phyloP scores from a whole-genome alignment of 345 rosid species.

The Syzygium aqueum region DNA sequence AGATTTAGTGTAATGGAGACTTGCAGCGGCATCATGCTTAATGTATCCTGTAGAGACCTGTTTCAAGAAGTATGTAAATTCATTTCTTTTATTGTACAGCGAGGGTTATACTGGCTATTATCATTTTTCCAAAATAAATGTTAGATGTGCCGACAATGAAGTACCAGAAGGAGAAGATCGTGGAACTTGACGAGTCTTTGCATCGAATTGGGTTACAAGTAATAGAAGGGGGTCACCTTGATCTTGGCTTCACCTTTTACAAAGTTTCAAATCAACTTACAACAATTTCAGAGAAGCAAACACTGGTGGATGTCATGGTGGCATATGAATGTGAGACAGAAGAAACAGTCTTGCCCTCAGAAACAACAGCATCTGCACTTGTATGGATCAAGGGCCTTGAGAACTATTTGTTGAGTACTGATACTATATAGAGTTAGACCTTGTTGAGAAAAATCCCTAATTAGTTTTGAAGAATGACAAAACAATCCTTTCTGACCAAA shows the following conservation, averaged over 20 bases:
- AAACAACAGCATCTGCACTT: conserved; percentile 6
- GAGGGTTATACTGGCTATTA: too few species aligned
- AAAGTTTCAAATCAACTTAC: conserved; percentile 17
- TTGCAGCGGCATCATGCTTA: too few species aligned
- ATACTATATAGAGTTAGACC: background rate
- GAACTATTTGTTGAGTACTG: conserved; percentile 2
- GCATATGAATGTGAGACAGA: conserved; percentile 11
- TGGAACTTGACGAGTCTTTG: conserved; percentile 16
- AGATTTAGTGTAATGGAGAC: too few species aligned
- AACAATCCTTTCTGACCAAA: too few species aligned
- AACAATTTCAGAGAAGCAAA: conserved; percentile 9
- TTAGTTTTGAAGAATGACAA: too few species aligned
- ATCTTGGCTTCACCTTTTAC: conserved; percentile 19
- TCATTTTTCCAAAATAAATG: too few species aligned
- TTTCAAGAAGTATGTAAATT: too few species aligned
- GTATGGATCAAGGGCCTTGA: conserved; percentile 11
- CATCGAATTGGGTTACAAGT: conserved; percentile 18
- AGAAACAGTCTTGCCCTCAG: conserved; percentile 4
- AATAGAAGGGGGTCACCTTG: conserved; percentile 27
- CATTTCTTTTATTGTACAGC: too few species aligned
- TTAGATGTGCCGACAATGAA: conserved; percentile 2
- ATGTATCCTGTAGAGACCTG: too few species aligned
- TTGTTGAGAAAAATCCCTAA: too few species aligned
- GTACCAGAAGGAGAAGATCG: conserved; percentile 29
- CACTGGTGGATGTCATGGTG: conserved; percentile 4